Conservation (phyloP, 176 grass and related monocot species). For the Oryza rufipogon region DNA sequence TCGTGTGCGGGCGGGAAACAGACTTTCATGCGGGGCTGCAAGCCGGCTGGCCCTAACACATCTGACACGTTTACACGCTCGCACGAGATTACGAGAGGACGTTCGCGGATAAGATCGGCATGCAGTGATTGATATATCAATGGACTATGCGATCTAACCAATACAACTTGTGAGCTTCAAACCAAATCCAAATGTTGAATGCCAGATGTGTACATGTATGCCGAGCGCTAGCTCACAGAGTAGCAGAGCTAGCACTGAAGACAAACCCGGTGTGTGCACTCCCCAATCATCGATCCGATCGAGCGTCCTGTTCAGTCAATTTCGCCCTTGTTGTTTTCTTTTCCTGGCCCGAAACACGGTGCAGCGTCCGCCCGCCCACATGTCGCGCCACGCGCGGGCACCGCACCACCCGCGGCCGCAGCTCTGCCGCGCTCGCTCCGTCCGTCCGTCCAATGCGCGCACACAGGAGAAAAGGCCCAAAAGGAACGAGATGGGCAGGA, state of each 20-base stretch:
- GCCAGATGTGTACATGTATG: no score
- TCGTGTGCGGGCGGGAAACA: neutral
- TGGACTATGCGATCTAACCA: neutral
- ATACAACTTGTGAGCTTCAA: no score
- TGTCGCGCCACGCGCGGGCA: constrained; percentile 8
- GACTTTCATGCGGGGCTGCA: neutral
- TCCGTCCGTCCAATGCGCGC: neutral
- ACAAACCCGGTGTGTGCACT: no score
- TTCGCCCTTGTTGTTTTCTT: neutral
- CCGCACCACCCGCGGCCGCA: neutral
- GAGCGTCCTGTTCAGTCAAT: neutral
- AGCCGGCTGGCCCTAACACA: neutral
- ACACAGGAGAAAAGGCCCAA: neutral
- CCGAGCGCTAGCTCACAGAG: no score
- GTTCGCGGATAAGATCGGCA: neutral
- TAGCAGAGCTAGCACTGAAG: no score
- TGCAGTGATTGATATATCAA: neutral
- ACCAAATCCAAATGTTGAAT: no score
- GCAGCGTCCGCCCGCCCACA: neutral
- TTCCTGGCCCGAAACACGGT: neutral
- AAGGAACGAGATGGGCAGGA: neutral
- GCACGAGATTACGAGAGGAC: neutral
- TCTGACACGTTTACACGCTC: neutral
- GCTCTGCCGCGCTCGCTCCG: neutral
- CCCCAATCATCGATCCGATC: no score